phyloP scores from a whole-genome alignment of 495 filamentous ascomycete genomes.

The Parmelia sp. region DNA sequence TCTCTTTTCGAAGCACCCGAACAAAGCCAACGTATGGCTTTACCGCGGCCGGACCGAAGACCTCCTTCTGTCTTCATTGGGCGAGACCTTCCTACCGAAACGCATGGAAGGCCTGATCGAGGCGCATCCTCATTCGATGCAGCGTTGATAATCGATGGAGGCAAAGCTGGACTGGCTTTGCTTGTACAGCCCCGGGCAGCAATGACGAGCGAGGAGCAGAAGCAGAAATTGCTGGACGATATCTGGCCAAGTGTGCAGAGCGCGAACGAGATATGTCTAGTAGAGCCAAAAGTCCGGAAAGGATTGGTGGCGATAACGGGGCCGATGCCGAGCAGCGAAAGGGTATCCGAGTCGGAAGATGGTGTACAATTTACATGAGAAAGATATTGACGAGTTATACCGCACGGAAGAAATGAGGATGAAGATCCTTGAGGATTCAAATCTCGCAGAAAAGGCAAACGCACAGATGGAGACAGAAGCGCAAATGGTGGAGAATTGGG shows the following conservation, averaged over 20 bases:
- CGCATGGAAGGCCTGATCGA: slow-evolving; percentile 1
- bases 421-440: background rate
- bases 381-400: background rate
- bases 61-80: background rate
- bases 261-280: background rate
- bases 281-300: background rate
- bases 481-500: background rate
- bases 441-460: background rate
- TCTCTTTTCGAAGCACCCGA: background rate
- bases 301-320: background rate
- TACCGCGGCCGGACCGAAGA: background rate
- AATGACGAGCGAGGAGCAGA: background rate
- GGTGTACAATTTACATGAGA: background rate
- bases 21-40: background rate
- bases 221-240: background rate
- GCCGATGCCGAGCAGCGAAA: background rate
- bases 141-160: background rate
- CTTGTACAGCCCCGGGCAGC: background rate
- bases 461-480: background rate
- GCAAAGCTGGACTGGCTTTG: background rate
- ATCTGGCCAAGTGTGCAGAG: background rate
- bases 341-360: background rate
- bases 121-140: background rate
- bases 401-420: background rate
- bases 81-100: background rate